Conservation (phyloP, 805 yeast genomes). For the Hanseniaspora nectarophila region DNA sequence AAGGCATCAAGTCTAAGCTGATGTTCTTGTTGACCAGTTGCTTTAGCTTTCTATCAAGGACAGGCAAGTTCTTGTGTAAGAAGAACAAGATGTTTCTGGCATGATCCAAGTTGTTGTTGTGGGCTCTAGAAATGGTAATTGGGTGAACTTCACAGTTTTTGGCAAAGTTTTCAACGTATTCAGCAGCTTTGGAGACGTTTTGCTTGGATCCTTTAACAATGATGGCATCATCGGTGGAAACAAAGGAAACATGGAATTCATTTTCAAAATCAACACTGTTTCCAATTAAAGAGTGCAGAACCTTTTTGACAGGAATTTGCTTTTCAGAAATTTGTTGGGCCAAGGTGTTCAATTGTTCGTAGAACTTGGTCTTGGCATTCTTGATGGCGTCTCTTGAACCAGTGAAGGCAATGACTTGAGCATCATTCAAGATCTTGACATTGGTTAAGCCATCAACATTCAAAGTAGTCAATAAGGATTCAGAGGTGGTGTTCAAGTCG, state of each 20-base stretch:
- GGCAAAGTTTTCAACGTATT: slow-evolving; percentile 48
- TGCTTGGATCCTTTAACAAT: slow-evolving; percentile 53
- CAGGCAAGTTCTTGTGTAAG: slow-evolving; percentile 33
- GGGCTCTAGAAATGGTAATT: slow-evolving; percentile 80
- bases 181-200: slow-evolving; percentile 50
- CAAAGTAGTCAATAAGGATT: slow-evolving; percentile 27
- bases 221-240: slow-evolving; percentile 41
- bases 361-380: slow-evolving; percentile 42
- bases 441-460: slow-evolving; percentile 16
- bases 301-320: slow-evolving; percentile 51
- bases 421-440: slow-evolving; percentile 19
- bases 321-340: slow-evolving; percentile 38
- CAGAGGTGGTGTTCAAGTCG: slow-evolving; percentile 21
- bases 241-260: slow-evolving; percentile 42
- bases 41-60: slow-evolving; percentile 27
- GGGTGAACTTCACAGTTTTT: slow-evolving; percentile 49
- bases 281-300: slow-evolving; percentile 55
- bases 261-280: slow-evolving; percentile 34
- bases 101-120: slow-evolving; percentile 64
- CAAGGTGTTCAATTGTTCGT: slow-evolving; percentile 35
- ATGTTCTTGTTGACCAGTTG: slow-evolving; percentile 31
- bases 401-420: slow-evolving; percentile 39
- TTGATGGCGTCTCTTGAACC: slow-evolving; percentile 64
- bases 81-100: slow-evolving; percentile 64
- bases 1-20: slow-evolving; percentile 38